Evolutionary conservation across 352 stramenopile species (phyloP).

Genomic region (Thraustochytrium sp.): DNA sequence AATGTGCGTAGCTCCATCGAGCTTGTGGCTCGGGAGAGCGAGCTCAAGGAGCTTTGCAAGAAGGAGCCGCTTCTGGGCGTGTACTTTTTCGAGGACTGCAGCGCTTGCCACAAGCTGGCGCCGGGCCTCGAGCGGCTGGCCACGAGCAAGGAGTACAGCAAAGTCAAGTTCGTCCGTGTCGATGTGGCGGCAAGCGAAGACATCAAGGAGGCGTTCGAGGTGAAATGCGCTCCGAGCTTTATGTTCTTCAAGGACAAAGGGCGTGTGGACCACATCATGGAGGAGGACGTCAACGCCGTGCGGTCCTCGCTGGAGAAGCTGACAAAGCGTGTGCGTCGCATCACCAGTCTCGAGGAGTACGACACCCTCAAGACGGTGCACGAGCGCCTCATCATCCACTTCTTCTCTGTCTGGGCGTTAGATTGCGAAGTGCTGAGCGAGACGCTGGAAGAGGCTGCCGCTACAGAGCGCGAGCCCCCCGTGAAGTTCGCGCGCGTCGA

Average conservation of each 20-base stretch:
- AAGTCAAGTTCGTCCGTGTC: neutral
- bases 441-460: neutral
- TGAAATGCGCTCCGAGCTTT: neutral
- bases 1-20: neutral
- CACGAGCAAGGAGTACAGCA: neutral
- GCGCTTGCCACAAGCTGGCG: neutral
- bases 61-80: neutral
- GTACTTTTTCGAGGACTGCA: conserved; percentile 3
- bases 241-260: neutral
- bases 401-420: neutral
- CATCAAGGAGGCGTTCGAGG: neutral
- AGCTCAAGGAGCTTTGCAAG: neutral
- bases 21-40: neutral
- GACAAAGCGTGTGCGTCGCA: neutral
- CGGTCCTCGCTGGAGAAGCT: neutral
- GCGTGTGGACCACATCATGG: neutral
- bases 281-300: neutral
- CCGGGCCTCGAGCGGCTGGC: neutral
- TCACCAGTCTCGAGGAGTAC: neutral
- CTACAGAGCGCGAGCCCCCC: neutral
- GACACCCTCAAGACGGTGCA: neutral
- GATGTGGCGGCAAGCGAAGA: neutral
- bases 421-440: neutral
- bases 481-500: neutral
- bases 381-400: neutral